These are phyloP conservation scores for Abelmoschus esculentus DNA, from an alignment of 345 rosid genomes.

Conservation along the genomic window DNA sequence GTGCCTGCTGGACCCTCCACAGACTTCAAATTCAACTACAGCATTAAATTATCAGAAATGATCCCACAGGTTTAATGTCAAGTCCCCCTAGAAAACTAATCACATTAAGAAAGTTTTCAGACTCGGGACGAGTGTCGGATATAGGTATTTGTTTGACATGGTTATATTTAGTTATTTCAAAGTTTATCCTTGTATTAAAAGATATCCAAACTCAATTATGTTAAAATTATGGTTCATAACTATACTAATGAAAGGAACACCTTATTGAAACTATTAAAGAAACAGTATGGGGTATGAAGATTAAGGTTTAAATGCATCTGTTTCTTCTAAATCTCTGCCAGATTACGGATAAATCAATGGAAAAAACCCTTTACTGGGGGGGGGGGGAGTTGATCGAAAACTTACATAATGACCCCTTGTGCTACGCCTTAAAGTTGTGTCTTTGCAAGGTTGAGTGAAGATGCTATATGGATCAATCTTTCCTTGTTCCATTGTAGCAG, in stretches of 20 bases:
- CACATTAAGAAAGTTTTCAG: neutral
- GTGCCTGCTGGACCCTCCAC: neutral
- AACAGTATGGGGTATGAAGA: neutral
- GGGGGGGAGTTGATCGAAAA: neutral
- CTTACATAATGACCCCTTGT: constrained; percentile 74
- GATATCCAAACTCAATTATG: neutral
- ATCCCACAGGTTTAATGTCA: constrained; percentile 11
- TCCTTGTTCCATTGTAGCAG: constrained; percentile 66
- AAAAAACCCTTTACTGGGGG: neutral
- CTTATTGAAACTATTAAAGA: neutral
- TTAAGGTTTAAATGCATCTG: neutral
- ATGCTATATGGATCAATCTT: constrained; percentile 81
- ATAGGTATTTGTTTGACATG: neutral
- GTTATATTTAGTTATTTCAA: neutral
- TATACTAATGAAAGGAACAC: neutral
- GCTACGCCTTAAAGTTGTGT: constrained; percentile 44
- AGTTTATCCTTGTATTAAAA: neutral
- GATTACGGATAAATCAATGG: neutral
- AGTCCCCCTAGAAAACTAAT: neutral
- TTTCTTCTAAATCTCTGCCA: neutral
- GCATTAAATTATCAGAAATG: neutral
- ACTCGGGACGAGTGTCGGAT: neutral
- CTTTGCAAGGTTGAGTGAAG: constrained; percentile 68
- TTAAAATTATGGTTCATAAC: neutral
- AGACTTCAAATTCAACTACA: constrained; percentile 5